These are phyloP conservation scores for Lepidium aucheri DNA, from an alignment of 345 rosid species.

Conservation along the genomic window DNA sequence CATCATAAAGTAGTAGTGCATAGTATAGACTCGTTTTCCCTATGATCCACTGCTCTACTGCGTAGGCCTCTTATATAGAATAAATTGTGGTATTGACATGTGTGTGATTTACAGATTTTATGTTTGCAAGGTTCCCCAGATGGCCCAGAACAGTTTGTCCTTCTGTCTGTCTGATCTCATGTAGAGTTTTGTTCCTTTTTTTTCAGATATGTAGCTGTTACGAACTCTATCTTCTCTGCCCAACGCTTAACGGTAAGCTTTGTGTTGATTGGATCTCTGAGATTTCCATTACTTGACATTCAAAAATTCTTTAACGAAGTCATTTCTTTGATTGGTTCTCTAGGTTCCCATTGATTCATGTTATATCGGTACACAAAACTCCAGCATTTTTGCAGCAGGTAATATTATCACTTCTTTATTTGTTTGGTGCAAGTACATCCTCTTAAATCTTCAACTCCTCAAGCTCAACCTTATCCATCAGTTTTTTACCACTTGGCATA, in stretches of 20 bases:
- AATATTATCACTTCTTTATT: not conserved
- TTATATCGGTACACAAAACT: slow-evolving; percentile 71
- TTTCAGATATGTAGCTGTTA: slow-evolving; percentile 87
- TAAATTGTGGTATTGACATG: slow-evolving; percentile 11
- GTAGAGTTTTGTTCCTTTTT: slow-evolving; percentile 7
- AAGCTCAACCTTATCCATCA: not conserved
- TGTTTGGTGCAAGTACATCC: not conserved
- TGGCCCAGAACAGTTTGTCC: slow-evolving; percentile 92
- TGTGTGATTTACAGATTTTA: slow-evolving; percentile 50
- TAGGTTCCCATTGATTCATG: slow-evolving; percentile 95
- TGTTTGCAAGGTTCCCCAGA: slow-evolving; percentile 98
- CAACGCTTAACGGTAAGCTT: slow-evolving; percentile 71
- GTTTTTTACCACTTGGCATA: slow-evolving; percentile 5
- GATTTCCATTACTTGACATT: not conserved
- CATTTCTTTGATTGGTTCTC: slow-evolving; percentile 13
- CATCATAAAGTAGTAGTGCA: not conserved
- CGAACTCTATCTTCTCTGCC: slow-evolving; percentile 95
- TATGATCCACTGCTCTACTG: not conserved
- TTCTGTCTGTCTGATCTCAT: slow-evolving; percentile 11
- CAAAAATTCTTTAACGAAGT: not conserved
- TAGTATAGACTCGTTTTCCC: not conserved
- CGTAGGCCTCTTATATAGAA: not conserved
- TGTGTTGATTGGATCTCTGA: not conserved
- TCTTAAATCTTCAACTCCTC: not conserved
- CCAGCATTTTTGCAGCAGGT: slow-evolving; percentile 98